A percentile compares a stretch with the other conserved stretches of the same genome.
Evolutionary conservation across 2,329 filamentous ascomycete genomes (phyloP).

Genomic region (Colletotrichum gloeosporioides): DNA sequence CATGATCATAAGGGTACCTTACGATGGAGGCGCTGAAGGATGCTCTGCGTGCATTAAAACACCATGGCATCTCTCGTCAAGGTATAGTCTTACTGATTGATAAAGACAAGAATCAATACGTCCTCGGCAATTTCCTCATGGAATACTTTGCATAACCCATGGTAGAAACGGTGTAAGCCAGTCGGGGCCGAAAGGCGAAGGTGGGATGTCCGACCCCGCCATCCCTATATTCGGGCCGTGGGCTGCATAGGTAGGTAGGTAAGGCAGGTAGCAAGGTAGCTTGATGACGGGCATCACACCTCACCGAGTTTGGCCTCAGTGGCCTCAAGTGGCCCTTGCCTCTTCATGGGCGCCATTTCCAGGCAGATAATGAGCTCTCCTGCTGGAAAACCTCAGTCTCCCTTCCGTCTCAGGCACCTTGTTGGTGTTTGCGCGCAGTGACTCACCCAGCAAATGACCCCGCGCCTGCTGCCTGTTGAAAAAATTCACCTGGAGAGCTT

Average conservation of each 20-base stretch:
- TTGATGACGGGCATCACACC: not conserved
- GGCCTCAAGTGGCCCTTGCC: not conserved
- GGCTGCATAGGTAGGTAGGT: not conserved
- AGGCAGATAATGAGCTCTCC: not conserved
- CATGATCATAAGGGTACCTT: not conserved
- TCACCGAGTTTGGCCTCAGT: not conserved
- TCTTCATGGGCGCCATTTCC: not conserved
- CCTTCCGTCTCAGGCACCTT: not conserved
- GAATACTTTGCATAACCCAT: not conserved
- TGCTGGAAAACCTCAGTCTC: not conserved
- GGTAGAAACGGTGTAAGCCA: not conserved
- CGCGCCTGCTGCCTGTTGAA: not conserved
- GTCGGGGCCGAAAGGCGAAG: not conserved
- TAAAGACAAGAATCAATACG: not conserved
- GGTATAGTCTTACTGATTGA: not conserved
- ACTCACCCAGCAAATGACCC: conserved; percentile 13
- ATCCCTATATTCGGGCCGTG: not conserved
- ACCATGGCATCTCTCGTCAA: not conserved
- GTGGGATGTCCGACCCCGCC: not conserved
- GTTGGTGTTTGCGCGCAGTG: not conserved
- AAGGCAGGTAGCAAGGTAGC: not conserved
- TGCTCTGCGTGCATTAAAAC: not conserved
- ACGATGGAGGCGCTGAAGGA: not conserved
- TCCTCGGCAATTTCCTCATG: not conserved
- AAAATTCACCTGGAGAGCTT: not conserved